Base-by-base conservation (phyloP, 352 stramenopile species). In the Elongisporangium senticosum region DNA sequence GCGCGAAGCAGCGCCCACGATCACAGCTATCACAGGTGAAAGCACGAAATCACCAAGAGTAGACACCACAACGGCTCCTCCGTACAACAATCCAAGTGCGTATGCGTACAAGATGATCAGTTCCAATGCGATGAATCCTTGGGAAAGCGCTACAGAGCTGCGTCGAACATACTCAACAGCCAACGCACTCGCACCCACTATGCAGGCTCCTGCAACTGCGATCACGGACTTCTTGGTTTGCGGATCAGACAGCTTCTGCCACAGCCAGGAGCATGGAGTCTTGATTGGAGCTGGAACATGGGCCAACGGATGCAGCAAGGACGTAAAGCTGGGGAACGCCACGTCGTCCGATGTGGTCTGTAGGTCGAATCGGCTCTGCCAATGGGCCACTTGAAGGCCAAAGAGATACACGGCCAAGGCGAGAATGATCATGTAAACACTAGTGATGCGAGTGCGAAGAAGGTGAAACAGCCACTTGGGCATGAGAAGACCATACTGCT, bases 331-430 rank as follows among this genome's bases (percentile, higher is more conserved):
- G 7, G 78, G 76, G 49, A 88, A 69, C 11, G 49, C 65, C 61
- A 62, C 65, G 64, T 62, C 48, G 53, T 48, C 17, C 50, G 51
- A 28, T n/a, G 61, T 60, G n/a, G 65, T 63, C 21, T 81, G 69
- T 11, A 86, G 56, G 21, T 76, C 70, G 51, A 92, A 92, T 23
- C 75, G 69, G 10, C 53, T 69, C 63, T 95, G 85, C 83, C 80
- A 95, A 40, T 77, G 68, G 0, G 75, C 62, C 8, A 95, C 52
- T 65, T 92, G 81, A 10, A 81, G 61, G 50, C 68, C 71, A 43
- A 91, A 71, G 53, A 93, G 84, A 43, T 89, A 78, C 22, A 92
- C 56, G 19, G 69, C 65, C 55, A 95, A 50, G 13, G 71, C 71
- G 53, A 80, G 91, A 69, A 93, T 84, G 47, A 90, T 65, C 47